These are phyloP conservation scores for Phaeomoniella chlamydospora DNA, from an alignment of 2,329 filamentous ascomycete species.

Conservation along the genomic window DNA sequence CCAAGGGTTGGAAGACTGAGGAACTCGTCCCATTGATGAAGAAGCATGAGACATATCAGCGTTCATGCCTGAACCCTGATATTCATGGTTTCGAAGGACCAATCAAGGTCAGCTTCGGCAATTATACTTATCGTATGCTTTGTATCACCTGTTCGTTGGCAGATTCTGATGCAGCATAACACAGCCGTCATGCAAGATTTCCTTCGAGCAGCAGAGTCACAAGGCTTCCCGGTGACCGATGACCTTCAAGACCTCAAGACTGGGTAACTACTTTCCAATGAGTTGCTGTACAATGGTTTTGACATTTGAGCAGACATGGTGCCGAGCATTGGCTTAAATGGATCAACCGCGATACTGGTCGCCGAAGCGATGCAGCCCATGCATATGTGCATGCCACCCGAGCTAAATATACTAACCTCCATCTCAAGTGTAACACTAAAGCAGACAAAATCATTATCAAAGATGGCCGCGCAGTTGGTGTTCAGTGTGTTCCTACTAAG, in stretches of 20 bases:
- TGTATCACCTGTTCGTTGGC: no score
- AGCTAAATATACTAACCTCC: slow-evolving; percentile 54
- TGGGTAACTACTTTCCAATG: slow-evolving; percentile 13
- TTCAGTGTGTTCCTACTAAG: slow-evolving; percentile 58
- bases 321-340: slow-evolving; percentile 77
- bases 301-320: slow-evolving; percentile 33
- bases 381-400: slow-evolving; percentile 67
- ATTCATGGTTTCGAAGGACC: slow-evolving; percentile 66
- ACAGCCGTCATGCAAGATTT: slow-evolving; percentile 68
- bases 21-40: slow-evolving; percentile 63
- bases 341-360: slow-evolving; percentile 56
- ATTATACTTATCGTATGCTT: slow-evolving; percentile 58
- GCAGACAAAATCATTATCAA: slow-evolving; percentile 65
- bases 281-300: background rate
- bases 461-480: slow-evolving; percentile 55
- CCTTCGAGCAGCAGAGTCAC: slow-evolving; percentile 55
- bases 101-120: slow-evolving; percentile 70
- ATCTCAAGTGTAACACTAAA: slow-evolving; percentile 62
- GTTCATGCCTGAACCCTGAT: slow-evolving; percentile 44
- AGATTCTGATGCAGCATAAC: no score
- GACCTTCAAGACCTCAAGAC: slow-evolving; percentile 56
- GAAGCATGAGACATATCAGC: slow-evolving; percentile 69
- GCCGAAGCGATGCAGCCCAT: slow-evolving; percentile 63
- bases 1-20: slow-evolving; percentile 65
- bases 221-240: slow-evolving; percentile 61